A percentile compares a stretch with the other conserved stretches of the same genome.
These are phyloP conservation scores for Dipteronia sinensis DNA, from an alignment of 345 rosid species.

Conservation along the genomic window DNA sequence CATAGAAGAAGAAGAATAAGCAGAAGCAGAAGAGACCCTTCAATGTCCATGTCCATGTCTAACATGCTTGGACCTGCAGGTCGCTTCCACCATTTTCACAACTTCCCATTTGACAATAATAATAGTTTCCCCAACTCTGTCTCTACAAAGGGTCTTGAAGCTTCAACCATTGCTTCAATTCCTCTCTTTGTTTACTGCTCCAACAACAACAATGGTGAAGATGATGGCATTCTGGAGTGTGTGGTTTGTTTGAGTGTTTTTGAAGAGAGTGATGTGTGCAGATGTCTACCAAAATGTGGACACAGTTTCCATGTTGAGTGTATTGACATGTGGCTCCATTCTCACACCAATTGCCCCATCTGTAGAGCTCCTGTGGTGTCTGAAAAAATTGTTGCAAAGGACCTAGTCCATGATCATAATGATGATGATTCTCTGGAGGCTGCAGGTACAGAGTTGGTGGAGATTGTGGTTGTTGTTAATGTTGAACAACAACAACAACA, in stretches of 20 bases:
- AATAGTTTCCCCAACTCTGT: background rate
- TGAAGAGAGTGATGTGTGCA: slow-evolving; percentile 63
- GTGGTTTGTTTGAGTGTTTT: slow-evolving; percentile 68
- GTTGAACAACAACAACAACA: background rate
- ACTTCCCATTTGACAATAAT: slow-evolving; percentile 30
- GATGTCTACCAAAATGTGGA: slow-evolving; percentile 59
- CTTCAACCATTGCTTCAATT: slow-evolving; percentile 59
- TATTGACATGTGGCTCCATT: slow-evolving; percentile 79
- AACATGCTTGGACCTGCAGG: slow-evolving; percentile 31
- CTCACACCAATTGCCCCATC: slow-evolving; percentile 71
- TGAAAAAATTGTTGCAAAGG: slow-evolving; percentile 16
- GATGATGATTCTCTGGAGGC: slow-evolving; percentile 21
- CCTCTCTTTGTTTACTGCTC: slow-evolving; percentile 59
- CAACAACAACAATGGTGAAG: background rate
- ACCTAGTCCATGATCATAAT: background rate
- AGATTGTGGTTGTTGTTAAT: slow-evolving; percentile 17
- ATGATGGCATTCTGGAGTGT: slow-evolving; percentile 49
- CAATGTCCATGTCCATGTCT: slow-evolving; percentile 30
- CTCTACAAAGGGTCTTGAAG: slow-evolving; percentile 57
- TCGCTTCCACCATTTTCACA: slow-evolving; percentile 28
- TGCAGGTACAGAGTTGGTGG: slow-evolving; percentile 18
- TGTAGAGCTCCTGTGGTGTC: slow-evolving; percentile 54
- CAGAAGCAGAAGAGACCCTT: background rate
- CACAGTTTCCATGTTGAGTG: slow-evolving; percentile 82
- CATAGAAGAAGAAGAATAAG: slow-evolving; percentile 22